Percentiles rank a stretch among this genome's conserved stretches.
These are phyloP conservation scores for Vaccinium myrtillus DNA, from an alignment of 148 eudicot genomes.

Conservation along the genomic window DNA sequence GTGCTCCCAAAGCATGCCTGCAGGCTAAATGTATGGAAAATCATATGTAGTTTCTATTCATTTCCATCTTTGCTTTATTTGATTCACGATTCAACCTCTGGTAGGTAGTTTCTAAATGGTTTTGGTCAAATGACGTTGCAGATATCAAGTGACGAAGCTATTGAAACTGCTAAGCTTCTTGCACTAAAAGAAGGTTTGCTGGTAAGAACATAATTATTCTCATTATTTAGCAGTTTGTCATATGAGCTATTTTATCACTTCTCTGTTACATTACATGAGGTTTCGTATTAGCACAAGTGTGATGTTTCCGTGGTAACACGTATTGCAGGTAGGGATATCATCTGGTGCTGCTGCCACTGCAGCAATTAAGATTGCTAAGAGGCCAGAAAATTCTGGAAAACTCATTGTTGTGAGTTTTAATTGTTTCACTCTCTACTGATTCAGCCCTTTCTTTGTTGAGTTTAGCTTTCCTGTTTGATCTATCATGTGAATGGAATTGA, in stretches of 20 bases:
- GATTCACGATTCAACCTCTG: not conserved
- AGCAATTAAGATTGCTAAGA: slow-evolving; percentile 77
- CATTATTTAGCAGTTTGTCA: no score
- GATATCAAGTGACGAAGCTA: slow-evolving; percentile 59
- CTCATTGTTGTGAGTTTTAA: not conserved
- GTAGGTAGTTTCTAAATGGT: not conserved
- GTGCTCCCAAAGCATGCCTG: not conserved
- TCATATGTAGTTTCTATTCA: not conserved
- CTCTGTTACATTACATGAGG: no score
- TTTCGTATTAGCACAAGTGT: not conserved
- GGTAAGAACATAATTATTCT: no score
- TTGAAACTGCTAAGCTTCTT: slow-evolving; percentile 52
- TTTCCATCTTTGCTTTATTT: not conserved
- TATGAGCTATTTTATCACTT: no score
- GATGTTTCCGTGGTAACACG: not conserved
- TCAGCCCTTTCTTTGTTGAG: no score
- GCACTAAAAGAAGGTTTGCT: not conserved
- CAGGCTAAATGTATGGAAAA: not conserved
- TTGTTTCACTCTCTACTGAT: not conserved
- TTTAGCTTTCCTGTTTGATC: no score
- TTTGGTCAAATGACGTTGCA: slow-evolving; percentile 6
- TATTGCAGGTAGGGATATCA: slow-evolving; percentile 78
- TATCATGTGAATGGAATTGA: not conserved
- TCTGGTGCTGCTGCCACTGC: slow-evolving; percentile 96
- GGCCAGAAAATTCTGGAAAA: slow-evolving; percentile 86